Base-by-base conservation (phyloP, 164 flowering plant species). In the Liriodendron chinense region DNA sequence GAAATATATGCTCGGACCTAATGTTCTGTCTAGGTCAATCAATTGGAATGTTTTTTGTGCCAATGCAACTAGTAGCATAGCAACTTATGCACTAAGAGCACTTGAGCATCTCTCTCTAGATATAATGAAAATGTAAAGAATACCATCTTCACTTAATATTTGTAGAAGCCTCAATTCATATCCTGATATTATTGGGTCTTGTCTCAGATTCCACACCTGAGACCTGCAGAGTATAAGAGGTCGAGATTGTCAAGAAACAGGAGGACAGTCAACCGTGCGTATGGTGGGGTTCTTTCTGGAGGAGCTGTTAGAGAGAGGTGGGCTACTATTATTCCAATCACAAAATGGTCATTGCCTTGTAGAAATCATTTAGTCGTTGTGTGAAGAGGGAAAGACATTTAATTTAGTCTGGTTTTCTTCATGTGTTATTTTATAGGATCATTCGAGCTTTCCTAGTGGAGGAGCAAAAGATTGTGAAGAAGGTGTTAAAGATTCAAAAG, bases 221-320 rank as follows among this genome's bases (percentile, higher is more conserved):
- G 92, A 78, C 92, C 92, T 69, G 71, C 91, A 64, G 93, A 89
- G 28, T 89, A 88, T 78, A 88, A 86, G 82, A 85, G 91, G 75
- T 82, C 90, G n/a, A 85, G 93, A 69, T 72, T 89, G 66, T 63
- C 93, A 4, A 82, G 93, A 73, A 89, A 86, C 76, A 70, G 89
- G 64, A 84, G 92, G 78, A 89, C 91, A 20, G 91, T 89, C 1
- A 87, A 86, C 75, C 90, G 92, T 56, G 84, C 92, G 18, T 89
- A 89, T 82, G 92, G 92, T 69, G 92, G 92, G 43, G 90, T 85
- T n/a, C 72, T 88, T 57, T 86, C 92, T 74, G 92, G 88, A n/a
- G 65, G 85, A 68, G 92, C 92, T 57, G 91, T 89, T 7, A 83
- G 92, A 47, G 90, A 89, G 63, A 87, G 92, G 92, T 87, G n/a